These are phyloP conservation scores for Atkinsonella texensis DNA, from an alignment of 2,329 filamentous ascomycete genomes.

Conservation along the genomic window DNA sequence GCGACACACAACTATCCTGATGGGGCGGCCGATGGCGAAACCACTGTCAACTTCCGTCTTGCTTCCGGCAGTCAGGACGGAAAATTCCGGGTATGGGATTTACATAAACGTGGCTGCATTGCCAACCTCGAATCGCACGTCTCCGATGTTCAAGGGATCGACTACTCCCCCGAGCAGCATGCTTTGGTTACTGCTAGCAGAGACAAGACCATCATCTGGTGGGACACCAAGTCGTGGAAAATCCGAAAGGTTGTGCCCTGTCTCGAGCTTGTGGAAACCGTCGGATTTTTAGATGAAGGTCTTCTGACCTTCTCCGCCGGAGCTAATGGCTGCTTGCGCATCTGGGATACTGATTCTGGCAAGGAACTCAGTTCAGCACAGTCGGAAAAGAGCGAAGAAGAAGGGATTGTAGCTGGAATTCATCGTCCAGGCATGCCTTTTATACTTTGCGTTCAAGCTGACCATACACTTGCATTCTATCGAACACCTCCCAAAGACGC, in stretches of 20 bases:
- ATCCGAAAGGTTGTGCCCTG: slow-evolving; percentile 68
- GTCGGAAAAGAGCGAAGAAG: slow-evolving; percentile 42
- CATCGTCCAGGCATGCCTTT: slow-evolving; percentile 54
- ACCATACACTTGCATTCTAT: slow-evolving; percentile 77
- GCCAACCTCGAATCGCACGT: slow-evolving; percentile 83
- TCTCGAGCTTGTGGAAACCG: slow-evolving; percentile 73
- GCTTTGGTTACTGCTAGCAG: slow-evolving; percentile 72
- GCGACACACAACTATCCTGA: slow-evolving; percentile 22
- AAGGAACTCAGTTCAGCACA: slow-evolving; percentile 71
- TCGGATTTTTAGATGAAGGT: slow-evolving; percentile 64
- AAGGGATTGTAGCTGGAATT: slow-evolving; percentile 61
- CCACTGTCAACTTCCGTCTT: slow-evolving; percentile 55
- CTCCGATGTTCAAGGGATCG: slow-evolving; percentile 79
- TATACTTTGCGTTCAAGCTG: slow-evolving; percentile 72
- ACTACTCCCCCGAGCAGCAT: slow-evolving; percentile 66
- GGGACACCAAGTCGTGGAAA: slow-evolving; percentile 83
- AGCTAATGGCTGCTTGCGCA: slow-evolving; percentile 65
- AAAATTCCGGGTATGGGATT: slow-evolving; percentile 81
- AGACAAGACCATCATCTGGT: slow-evolving; percentile 89
- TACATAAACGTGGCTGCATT: slow-evolving; percentile 68
- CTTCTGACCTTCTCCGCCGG: slow-evolving; percentile 72
- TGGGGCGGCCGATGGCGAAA: slow-evolving; percentile 28
- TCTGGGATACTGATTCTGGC: slow-evolving; percentile 72
- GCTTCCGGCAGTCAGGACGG: slow-evolving; percentile 92
- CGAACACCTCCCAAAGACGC: slow-evolving; percentile 30